A percentile compares a stretch with the other conserved stretches of the same genome.
Evolutionary conservation across 371 early-diverging fungal species (phyloP).

Genomic region (Mortierella polycephala): DNA sequence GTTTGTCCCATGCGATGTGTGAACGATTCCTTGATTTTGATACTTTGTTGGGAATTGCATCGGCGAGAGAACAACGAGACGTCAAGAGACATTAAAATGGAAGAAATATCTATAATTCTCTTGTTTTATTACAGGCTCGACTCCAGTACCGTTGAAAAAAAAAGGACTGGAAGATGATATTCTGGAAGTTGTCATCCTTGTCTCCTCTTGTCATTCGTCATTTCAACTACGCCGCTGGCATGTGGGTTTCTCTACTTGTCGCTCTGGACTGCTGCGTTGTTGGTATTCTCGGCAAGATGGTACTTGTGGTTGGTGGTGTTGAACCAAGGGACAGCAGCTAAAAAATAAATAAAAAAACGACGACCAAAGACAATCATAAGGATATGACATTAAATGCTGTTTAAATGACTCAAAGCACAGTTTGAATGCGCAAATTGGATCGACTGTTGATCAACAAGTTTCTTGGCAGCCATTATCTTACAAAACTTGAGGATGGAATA

Average conservation of each 20-base stretch:
- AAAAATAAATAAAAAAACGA: slow-evolving; percentile 46
- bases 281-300: slow-evolving; percentile 70
- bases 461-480: slow-evolving; percentile 50
- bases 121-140: no score
- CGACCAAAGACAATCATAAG: no score
- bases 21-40: slow-evolving; percentile 75
- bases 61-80: slow-evolving; percentile 38
- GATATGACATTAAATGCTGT: no score
- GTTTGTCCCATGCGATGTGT: slow-evolving; percentile 70
- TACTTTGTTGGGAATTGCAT: slow-evolving; percentile 62
- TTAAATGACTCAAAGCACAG: no score
- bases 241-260: slow-evolving; percentile 17
- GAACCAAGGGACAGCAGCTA: slow-evolving; percentile 77
- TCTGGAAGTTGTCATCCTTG: no score
- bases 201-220: neutral
- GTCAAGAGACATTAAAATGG: no score
- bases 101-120: no score
- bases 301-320: slow-evolving; percentile 83
- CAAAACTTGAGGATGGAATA: slow-evolving; percentile 74
- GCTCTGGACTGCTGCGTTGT: slow-evolving; percentile 6
- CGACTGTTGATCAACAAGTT: no score
- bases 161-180: no score
- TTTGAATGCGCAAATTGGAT: no score
- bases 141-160: no score
- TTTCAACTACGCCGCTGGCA: neutral